These are phyloP conservation scores for Scalesia atractyloides DNA, from an alignment of 129 eudicot species.

Conservation along the genomic window DNA sequence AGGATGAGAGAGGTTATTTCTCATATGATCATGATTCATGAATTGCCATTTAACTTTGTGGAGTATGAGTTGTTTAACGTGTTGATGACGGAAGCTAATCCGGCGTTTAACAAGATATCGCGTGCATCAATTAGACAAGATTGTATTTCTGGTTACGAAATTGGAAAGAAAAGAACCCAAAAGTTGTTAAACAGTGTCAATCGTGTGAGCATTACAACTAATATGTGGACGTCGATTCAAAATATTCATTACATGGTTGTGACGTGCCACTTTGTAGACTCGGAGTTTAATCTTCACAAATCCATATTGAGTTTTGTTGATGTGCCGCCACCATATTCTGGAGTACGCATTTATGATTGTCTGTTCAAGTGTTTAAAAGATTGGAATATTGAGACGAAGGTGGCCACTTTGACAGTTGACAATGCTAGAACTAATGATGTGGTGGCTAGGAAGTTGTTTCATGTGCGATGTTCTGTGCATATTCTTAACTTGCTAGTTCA, in stretches of 20 bases:
- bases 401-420: constrained; percentile 2
- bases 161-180: constrained; percentile 2
- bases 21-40: too few species aligned
- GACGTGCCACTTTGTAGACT: constrained; percentile 10
- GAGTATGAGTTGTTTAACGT: too few species aligned
- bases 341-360: background rate
- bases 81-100: too few species aligned
- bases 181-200: background rate
- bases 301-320: constrained; percentile 16
- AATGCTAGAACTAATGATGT: too few species aligned
- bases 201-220: constrained; percentile 20
- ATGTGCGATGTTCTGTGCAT: too few species aligned
- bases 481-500: too few species aligned
- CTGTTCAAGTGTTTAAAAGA: constrained; percentile 18
- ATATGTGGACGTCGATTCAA: constrained; percentile 7
- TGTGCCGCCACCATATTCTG: constrained; percentile 9
- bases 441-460: background rate
- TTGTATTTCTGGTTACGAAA: constrained; percentile 11
- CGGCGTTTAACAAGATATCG: background rate
- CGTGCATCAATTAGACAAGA: background rate
- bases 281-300: constrained; percentile 3
- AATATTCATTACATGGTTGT: constrained; percentile 19
- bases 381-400: constrained; percentile 5
- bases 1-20: constrained; percentile 5
- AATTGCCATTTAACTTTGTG: too few species aligned